Conservation (phyloP, 257 asterid species). For the Cordia subcordata region DNA sequence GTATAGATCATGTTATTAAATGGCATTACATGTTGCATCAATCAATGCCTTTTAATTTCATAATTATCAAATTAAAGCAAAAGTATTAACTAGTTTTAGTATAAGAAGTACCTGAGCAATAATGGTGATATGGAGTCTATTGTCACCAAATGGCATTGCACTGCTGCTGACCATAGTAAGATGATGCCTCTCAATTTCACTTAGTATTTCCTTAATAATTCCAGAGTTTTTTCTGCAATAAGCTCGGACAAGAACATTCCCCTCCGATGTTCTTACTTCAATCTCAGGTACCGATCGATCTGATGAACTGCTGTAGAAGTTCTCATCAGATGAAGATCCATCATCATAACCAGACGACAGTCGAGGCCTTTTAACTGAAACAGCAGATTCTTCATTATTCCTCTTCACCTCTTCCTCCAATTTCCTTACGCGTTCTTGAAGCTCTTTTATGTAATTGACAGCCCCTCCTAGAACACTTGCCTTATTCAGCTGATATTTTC, state of each 20-base stretch:
- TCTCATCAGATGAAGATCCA: slow-evolving; percentile 12
- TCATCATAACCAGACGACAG: not conserved
- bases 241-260: slow-evolving; percentile 13
- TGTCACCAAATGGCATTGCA: slow-evolving; percentile 20
- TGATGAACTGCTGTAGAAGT: slow-evolving; percentile 2
- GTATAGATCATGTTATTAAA: not conserved
- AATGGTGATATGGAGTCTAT: slow-evolving; percentile 12
- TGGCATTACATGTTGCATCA: not conserved
- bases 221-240: slow-evolving; percentile 16
- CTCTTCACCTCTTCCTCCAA: slow-evolving; percentile 19
- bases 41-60: too few relatives aligned
- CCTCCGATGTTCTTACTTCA: slow-evolving; percentile 19
- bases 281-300: slow-evolving; percentile 12
- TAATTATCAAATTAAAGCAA: not conserved
- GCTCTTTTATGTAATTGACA: slow-evolving; percentile 20
- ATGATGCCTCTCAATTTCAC: slow-evolving; percentile 16
- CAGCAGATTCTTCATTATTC: not conserved
- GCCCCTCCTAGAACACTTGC: slow-evolving; percentile 29
- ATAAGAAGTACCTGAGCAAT: slow-evolving; percentile 22
- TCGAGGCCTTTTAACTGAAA: slow-evolving; percentile 7
- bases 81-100: too few relatives aligned
- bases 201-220: slow-evolving; percentile 13
- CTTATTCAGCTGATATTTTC: slow-evolving; percentile 25
- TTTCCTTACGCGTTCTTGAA: slow-evolving; percentile 17
- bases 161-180: slow-evolving; percentile 15